Conservation (phyloP, 495 filamentous ascomycete genomes). For the Cercophora samala region DNA sequence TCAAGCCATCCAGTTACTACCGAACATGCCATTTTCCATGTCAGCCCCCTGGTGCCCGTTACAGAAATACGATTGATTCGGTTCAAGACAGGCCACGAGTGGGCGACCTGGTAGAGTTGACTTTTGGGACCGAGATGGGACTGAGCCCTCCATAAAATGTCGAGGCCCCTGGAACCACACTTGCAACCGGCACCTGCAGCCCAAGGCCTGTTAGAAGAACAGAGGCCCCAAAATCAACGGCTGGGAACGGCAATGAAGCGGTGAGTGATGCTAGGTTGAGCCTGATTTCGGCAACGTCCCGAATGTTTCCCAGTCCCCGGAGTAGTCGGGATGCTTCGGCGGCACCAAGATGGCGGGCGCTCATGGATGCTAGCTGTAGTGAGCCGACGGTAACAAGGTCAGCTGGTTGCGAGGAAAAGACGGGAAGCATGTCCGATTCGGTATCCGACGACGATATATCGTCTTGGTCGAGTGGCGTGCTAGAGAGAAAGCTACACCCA, state of each 20-base stretch:
- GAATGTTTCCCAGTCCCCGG: constrained; percentile 11
- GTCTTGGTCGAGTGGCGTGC: constrained; percentile 13
- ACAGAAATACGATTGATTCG: background rate
- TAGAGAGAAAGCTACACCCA: constrained; percentile 11
- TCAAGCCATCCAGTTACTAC: background rate
- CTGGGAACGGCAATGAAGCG: constrained; percentile 11
- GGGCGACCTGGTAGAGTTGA: background rate
- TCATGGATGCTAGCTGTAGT: constrained; percentile 31
- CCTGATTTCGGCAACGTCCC: constrained; percentile 10
- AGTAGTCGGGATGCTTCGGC: constrained; percentile 23
- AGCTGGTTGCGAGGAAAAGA: constrained; percentile 24
- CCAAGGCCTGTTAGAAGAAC: constrained; percentile 16
- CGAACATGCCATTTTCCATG: background rate
- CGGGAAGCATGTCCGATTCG: constrained; percentile 16
- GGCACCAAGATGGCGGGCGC: constrained; percentile 23
- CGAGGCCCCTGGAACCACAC: background rate
- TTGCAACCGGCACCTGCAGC: background rate
- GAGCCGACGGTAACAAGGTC: constrained; percentile 32
- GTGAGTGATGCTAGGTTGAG: constrained; percentile 7
- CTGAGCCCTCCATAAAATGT: background rate
- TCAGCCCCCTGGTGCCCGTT: background rate
- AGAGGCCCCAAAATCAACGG: constrained; percentile 10
- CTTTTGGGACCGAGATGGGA: background rate
- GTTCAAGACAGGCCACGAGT: background rate
- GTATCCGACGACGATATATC: constrained; percentile 11